These are phyloP conservation scores for Cyclocybe cylindracea DNA, from an alignment of 768 basidiomycete species.

Conservation along the genomic window DNA sequence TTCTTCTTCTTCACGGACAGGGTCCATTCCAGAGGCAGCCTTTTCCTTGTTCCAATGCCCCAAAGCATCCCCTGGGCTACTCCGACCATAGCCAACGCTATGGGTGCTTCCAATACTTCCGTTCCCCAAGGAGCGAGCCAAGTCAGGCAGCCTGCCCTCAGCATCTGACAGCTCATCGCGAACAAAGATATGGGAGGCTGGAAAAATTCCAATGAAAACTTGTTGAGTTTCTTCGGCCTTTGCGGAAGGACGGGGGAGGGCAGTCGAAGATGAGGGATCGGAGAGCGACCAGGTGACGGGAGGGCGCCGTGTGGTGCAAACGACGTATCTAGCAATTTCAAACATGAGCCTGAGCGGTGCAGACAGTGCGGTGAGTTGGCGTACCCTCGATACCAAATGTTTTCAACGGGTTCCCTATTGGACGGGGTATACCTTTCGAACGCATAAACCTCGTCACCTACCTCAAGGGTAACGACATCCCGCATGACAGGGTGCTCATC, in stretches of 20 bases:
- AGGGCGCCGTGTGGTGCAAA: slow-evolving; percentile 77
- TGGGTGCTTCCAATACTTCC: slow-evolving; percentile 31
- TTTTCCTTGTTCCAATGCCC: slow-evolving; percentile 49
- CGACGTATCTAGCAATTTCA: slow-evolving; percentile 65
- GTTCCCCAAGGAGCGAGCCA: slow-evolving; percentile 57
- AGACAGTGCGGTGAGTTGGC: slow-evolving; percentile 31
- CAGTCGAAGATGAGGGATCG: slow-evolving; percentile 54
- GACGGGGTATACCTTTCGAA: slow-evolving; percentile 87
- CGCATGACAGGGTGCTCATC: slow-evolving; percentile 67
- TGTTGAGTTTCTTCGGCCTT: slow-evolving; percentile 80
- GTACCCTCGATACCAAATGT: slow-evolving; percentile 93
- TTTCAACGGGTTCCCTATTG: slow-evolving; percentile 68
- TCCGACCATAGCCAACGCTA: slow-evolving; percentile 33
- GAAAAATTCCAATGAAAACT: slow-evolving; percentile 94
- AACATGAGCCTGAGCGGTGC: slow-evolving; percentile 6
- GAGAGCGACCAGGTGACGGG: slow-evolving; percentile 65
- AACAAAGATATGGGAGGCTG: slow-evolving; percentile 83
- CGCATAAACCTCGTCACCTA: slow-evolving; percentile 96
- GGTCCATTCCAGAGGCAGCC: slow-evolving; percentile 50
- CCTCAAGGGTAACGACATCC: slow-evolving; percentile 84
- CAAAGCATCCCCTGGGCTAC: slow-evolving; percentile 46
- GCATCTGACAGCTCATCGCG: slow-evolving; percentile 88
- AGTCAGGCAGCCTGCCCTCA: slow-evolving; percentile 79
- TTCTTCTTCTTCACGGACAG: slow-evolving; percentile 67
- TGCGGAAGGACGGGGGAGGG: slow-evolving; percentile 44